Evolutionary conservation across 2,329 filamentous ascomycete species (phyloP), one percentile per base, ranked within the genome.

Genomic region (Cryphonectria radicalis): DNA sequence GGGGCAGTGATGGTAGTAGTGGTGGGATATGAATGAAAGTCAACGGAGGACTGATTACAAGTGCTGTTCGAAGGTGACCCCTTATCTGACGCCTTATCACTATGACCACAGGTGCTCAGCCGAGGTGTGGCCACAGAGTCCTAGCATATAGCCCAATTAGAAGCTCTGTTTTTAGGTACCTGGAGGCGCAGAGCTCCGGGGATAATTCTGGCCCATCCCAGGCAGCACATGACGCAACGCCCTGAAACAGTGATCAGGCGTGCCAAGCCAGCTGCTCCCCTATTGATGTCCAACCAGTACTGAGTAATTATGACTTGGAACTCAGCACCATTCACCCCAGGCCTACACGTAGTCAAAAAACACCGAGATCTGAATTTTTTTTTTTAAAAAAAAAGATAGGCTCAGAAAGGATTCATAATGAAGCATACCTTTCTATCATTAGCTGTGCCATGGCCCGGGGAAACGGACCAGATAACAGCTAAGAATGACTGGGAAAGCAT

Each of bases 51-150:
- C 19, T 5, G 22, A 63, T 37, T 3, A 42, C 35, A 62, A 62
- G 59, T 22, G 35, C 59, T 37, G 59, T 40, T 62, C 17, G 35
- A 19, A 62, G 8, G 35, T 40, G 17, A 40, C 59, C 14, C 19
- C 59, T 62, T 62, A 62, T 62, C 59, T 37, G 32, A 8, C 4
- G 32, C 35, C 59, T 62, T 62, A 62, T 62, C 59, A 62, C 59
- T 62, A 62, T 62, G 59, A 62, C 59, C 19, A 4, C 1, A 37
- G 59, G 59, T 62, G 8, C 35, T 40, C 59, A 62, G 59, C 4
- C 55, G 19, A 19, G 25, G 14, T 32, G 5, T 8, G 28, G 19
- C 14, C 7, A 3, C 1, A 5, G 5, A 5, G 2, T 7, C 1
- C 0, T 8, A 3, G 28, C 14, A 14, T 19, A 0, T 17, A 2